phyloP scores from a whole-genome alignment of 176 grass and related monocot genomes.

The Cocos nucifera region DNA sequence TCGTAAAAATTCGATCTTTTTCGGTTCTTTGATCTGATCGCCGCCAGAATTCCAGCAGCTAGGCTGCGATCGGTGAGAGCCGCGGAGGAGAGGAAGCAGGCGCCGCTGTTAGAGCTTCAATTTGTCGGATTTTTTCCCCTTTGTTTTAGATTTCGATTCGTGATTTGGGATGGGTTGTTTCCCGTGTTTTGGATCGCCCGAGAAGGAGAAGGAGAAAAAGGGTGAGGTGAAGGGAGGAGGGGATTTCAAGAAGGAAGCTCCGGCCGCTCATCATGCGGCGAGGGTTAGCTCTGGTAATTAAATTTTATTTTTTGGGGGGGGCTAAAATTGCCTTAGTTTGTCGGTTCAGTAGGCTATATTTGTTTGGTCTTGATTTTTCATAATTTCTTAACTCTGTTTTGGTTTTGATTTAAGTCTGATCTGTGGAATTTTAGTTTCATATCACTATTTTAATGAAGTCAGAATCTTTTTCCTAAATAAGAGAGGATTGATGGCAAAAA shows the following conservation, averaged over 20 bases:
- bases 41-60: too few relatives aligned
- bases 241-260: conserved; percentile 34
- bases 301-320: conserved; percentile 5
- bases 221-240: conserved; percentile 13
- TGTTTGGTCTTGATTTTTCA: neutral
- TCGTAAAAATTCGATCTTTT: too few relatives aligned
- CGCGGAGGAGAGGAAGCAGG: too few relatives aligned
- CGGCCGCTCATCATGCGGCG: conserved; percentile 21
- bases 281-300: conserved; percentile 58
- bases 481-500: too few relatives aligned
- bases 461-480: too few relatives aligned
- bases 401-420: neutral
- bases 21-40: too few relatives aligned
- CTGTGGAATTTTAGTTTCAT: neutral
- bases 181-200: conserved; percentile 58
- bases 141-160: neutral
- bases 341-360: neutral
- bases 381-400: too few relatives aligned
- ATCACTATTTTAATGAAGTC: too few relatives aligned
- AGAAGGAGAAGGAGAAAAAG: conserved; percentile 30
- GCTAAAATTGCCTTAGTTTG: neutral
- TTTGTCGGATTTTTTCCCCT: too few relatives aligned
- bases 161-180: conserved; percentile 70
- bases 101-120: too few relatives aligned
- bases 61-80: too few relatives aligned